Conservation (phyloP, 495 filamentous ascomycete species). For the Podospora australis region DNA sequence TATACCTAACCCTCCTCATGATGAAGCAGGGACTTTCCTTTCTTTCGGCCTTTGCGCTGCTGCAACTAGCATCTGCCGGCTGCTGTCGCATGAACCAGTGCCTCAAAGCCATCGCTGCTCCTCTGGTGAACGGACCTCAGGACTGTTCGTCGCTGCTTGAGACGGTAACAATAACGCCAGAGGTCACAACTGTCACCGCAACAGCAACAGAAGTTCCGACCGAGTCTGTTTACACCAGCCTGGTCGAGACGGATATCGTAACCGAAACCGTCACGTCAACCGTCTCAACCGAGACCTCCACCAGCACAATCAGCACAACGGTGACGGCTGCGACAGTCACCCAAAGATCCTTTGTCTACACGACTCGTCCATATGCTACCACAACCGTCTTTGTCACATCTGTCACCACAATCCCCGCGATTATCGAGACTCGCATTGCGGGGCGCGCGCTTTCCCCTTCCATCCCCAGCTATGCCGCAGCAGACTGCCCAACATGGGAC, state of each 20-base stretch:
- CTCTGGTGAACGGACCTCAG: not conserved
- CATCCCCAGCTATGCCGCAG: not conserved
- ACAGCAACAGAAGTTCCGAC: not conserved
- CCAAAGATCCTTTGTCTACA: not conserved
- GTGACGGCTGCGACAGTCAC: not conserved
- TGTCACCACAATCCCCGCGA: not conserved
- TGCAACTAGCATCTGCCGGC: not conserved
- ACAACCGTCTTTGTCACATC: not conserved
- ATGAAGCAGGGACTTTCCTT: not conserved
- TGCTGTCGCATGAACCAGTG: not conserved
- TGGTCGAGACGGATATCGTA: not conserved
- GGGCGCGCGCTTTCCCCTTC: not conserved
- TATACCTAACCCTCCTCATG: not conserved
- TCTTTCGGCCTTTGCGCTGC: not conserved
- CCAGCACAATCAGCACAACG: not conserved
- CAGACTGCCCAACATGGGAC: not conserved
- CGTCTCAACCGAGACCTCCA: not conserved
- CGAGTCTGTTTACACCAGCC: not conserved
- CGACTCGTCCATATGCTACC: not conserved
- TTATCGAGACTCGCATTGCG: not conserved
- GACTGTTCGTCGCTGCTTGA: not conserved
- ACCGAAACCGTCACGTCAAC: not conserved
- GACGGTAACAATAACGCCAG: not conserved
- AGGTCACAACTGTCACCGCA: not conserved
- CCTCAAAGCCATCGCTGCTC: not conserved